phyloP scores from a whole-genome alignment of 257 asterid species.

The Petunia secreta region DNA sequence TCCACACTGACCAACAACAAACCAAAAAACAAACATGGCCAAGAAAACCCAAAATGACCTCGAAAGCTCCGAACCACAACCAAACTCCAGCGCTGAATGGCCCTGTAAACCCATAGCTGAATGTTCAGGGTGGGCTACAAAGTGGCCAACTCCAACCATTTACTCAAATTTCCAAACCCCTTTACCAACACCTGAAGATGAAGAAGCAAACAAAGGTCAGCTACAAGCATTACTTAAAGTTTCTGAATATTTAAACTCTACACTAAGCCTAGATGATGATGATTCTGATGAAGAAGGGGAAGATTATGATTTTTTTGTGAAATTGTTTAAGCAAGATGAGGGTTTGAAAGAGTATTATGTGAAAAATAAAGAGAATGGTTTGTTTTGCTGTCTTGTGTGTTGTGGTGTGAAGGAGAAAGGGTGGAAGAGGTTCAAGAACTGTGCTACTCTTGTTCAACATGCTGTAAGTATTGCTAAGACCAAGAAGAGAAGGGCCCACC shows the following conservation, averaged over 20 bases:
- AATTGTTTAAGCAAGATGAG: slow-evolving; percentile 52
- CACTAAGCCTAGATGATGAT: slow-evolving; percentile 29
- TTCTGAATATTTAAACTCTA: slow-evolving; percentile 37
- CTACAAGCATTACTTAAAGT: slow-evolving; percentile 46
- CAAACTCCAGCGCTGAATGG: slow-evolving; percentile 56
- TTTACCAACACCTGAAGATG: slow-evolving; percentile 42
- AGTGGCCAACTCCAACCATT: slow-evolving; percentile 38
- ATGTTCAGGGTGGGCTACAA: slow-evolving; percentile 37
- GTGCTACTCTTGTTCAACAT: slow-evolving; percentile 77
- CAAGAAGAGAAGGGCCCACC: slow-evolving; percentile 61
- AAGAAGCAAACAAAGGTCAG: slow-evolving; percentile 48
- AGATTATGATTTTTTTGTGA: slow-evolving; percentile 44
- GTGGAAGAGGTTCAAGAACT: slow-evolving; percentile 63
- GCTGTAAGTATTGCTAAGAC: slow-evolving; percentile 51
- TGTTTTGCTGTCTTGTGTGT: slow-evolving; percentile 74
- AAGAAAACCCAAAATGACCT: slow-evolving; percentile 16
- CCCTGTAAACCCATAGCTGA: slow-evolving; percentile 44
- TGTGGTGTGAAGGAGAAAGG: slow-evolving; percentile 54
- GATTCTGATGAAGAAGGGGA: slow-evolving; percentile 38
- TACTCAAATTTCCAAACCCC: slow-evolving; percentile 32
- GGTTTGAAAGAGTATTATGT: slow-evolving; percentile 53
- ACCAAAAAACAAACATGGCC: slow-evolving; percentile 1
- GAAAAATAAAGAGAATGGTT: slow-evolving; percentile 56
- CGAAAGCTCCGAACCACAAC: slow-evolving; percentile 22
- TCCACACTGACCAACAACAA: slow-evolving; percentile 45